Conservation (phyloP, 179 eudicot genomes). For the Spergularia azorica region DNA sequence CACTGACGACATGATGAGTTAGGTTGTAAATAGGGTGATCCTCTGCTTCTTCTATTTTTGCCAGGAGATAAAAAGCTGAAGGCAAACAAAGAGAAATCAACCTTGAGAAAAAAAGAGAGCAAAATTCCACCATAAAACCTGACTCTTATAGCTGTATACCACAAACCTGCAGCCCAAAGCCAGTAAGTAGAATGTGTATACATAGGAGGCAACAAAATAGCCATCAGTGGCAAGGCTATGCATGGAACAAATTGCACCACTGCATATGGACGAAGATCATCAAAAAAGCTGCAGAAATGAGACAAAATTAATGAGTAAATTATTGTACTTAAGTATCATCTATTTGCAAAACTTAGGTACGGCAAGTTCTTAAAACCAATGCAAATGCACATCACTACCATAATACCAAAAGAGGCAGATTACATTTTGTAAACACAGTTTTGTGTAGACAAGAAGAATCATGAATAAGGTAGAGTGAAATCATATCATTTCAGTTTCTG, state of each 20-base stretch:
- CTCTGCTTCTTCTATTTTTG: slow-evolving; percentile 91
- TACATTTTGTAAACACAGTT: no score
- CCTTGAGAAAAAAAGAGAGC: background rate
- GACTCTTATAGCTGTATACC: background rate
- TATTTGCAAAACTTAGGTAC: background rate
- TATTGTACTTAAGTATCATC: background rate
- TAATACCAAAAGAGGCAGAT: no score
- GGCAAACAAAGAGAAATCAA: slow-evolving; percentile 17
- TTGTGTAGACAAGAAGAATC: no score
- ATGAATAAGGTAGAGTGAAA: no score
- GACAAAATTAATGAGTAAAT: background rate
- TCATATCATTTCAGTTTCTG: no score
- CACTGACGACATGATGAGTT: slow-evolving; percentile 78
- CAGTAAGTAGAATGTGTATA: slow-evolving; percentile 93
- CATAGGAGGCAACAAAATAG: slow-evolving; percentile 92
- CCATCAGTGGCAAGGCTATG: slow-evolving; percentile 91
- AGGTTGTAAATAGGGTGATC: slow-evolving; percentile 74
- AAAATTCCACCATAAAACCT: slow-evolving; percentile 10
- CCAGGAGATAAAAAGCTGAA: slow-evolving; percentile 86
- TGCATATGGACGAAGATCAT: slow-evolving; percentile 94
- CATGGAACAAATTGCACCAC: slow-evolving; percentile 88
- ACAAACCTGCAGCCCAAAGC: slow-evolving; percentile 99
- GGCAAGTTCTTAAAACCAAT: background rate
- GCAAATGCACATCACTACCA: no score
- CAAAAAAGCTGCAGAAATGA: slow-evolving; percentile 66